Conservation (phyloP, 345 rosid species). For the Hibiscus tridactylites region DNA sequence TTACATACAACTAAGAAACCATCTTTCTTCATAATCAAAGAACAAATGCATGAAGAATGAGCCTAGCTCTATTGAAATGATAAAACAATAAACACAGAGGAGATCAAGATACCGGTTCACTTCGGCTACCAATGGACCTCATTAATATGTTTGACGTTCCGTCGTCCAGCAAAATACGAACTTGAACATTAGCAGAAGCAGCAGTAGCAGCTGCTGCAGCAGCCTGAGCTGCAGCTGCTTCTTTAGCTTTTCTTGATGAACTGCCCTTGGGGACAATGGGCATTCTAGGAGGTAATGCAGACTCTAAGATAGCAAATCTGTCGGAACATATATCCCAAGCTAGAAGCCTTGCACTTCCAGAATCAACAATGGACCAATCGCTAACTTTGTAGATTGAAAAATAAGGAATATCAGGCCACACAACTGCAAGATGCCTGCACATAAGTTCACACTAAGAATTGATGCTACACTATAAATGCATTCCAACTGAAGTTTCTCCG, state of each 20-base stretch:
- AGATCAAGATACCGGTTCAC: constrained; percentile 69
- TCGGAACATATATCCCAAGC: constrained; percentile 97
- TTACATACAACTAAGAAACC: background rate
- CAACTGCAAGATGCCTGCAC: constrained; percentile 87
- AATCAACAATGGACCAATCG: constrained; percentile 96
- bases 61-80: background rate
- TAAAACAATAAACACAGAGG: constrained; percentile 8
- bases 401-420: constrained; percentile 97
- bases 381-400: constrained; percentile 91
- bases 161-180: constrained; percentile 95
- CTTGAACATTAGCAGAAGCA: constrained; percentile 96
- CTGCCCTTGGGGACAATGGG: constrained; percentile 83
- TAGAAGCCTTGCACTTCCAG: constrained; percentile 92
- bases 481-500: background rate
- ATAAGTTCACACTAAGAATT: constrained; percentile 17
- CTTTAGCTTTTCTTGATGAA: constrained; percentile 88
- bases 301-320: constrained; percentile 90
- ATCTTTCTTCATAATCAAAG: background rate
- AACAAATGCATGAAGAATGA: constrained; percentile 2
- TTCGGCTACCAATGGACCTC: constrained; percentile 86
- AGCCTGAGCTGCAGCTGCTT: constrained; percentile 98
- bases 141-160: constrained; percentile 96
- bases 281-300: constrained; percentile 69
- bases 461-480: constrained; percentile 4
- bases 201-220: constrained; percentile 94